Evolutionary conservation across 2,329 filamentous ascomycete species (phyloP), one percentile per base, ranked within the genome.

Genomic region (Verticillium alfalfae): DNA sequence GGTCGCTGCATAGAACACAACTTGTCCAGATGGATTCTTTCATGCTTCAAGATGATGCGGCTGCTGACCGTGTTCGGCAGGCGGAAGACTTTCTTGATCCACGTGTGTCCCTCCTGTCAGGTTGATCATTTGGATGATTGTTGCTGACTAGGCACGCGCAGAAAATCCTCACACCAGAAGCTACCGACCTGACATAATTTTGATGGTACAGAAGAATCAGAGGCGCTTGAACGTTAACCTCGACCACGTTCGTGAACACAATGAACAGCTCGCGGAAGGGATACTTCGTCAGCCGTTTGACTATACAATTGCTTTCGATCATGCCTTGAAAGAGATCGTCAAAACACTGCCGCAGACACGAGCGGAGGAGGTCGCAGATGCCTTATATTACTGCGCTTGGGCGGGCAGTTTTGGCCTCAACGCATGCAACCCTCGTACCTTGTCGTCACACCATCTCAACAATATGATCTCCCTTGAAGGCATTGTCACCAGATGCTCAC

Each of bases 391-490:
- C 75, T 97, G 95, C 71, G 95, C 95, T n/a, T 98, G 92, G 79
- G 87, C 94, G 61, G 95, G 95, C 67, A 97, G 92, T 72, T 99
- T 99, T 72, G 95, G 96, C 67, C 88, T 97, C 73, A 95, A 92
- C 73, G 85, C 93, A 13, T 97, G 93, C 83, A 99, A 97, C 71
- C 95, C 95, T 49, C 87, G 95, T 67, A 98, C 95, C 0, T 79
- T 99, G 36, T 92, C 92, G 58, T 97, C 94, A 2, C 84, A 87
- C 49, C 91, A 96, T 70, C 84, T 99, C 61, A 99, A 99, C 76
- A 89, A 91, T 71, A 97, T 99, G 93, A 91, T 99, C 15, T 97
- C 93, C 3, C 84, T 99, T 59, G 95, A 99, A 77, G 95, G 95
- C 56, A 99, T 99, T 70, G 95, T 99, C 52, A 99, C 95, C 39